Evolutionary conservation across 1,284 basidiomycete species (phyloP).

Genomic region (Austroboletus niveus): DNA sequence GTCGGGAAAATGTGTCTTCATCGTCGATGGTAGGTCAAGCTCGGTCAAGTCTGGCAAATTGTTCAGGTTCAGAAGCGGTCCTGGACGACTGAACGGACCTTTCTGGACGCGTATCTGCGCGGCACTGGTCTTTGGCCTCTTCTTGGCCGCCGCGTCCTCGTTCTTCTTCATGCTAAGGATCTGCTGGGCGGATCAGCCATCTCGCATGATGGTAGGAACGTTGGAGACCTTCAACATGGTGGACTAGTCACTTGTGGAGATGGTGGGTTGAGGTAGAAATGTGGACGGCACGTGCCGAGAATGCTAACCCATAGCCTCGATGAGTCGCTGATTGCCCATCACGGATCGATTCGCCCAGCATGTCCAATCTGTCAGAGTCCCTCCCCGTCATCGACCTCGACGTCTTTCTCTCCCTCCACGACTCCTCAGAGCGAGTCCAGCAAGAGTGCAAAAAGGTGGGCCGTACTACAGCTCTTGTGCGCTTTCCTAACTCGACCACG

Average conservation of each 20-base stretch:
- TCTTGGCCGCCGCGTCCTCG: slow-evolving; percentile 91
- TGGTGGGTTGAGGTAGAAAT: slow-evolving; percentile 24
- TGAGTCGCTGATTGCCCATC: neutral
- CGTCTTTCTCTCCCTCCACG: slow-evolving; percentile 56
- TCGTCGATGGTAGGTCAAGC: slow-evolving; percentile 92
- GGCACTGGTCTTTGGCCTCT: slow-evolving; percentile 95
- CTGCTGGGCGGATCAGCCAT: slow-evolving; percentile 41
- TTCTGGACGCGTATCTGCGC: slow-evolving; percentile 99
- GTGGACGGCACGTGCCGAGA: slow-evolving; percentile 29
- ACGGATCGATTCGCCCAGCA: slow-evolving; percentile 6
- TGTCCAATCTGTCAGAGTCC: slow-evolving; percentile 33
- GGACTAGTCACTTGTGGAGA: neutral
- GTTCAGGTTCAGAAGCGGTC: slow-evolving; percentile 6
- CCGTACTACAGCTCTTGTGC: no score
- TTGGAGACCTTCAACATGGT: slow-evolving; percentile 46
- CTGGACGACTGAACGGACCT: slow-evolving; percentile 53
- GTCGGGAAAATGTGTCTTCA: slow-evolving; percentile 94
- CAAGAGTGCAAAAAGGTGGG: slow-evolving; percentile 68
- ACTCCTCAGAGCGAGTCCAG: slow-evolving; percentile 45
- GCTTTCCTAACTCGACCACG: no score
- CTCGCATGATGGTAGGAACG: neutral
- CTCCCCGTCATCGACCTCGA: slow-evolving; percentile 79
- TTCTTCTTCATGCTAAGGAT: slow-evolving; percentile 99
- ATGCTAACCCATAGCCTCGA: neutral
- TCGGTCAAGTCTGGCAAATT: slow-evolving; percentile 85